Percentiles rank a stretch among this genome's conserved stretches.
Evolutionary conservation across 2,329 filamentous ascomycete genomes (phyloP).

Genomic region (Xylaria sp.): DNA sequence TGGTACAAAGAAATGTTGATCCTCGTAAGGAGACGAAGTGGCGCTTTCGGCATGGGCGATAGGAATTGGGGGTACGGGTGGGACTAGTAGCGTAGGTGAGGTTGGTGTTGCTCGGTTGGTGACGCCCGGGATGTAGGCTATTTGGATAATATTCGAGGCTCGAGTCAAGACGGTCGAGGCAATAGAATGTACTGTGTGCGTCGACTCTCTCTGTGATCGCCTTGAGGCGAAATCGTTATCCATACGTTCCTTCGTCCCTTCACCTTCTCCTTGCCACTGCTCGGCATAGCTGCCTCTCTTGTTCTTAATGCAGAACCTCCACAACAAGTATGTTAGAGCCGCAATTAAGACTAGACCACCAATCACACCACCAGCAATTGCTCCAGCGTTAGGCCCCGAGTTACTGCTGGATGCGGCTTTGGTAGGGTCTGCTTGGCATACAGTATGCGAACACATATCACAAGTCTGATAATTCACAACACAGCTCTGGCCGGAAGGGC

Average conservation of each 20-base stretch:
- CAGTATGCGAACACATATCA: conserved; percentile 58
- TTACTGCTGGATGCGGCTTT: conserved; percentile 43
- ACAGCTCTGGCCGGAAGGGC: conserved; percentile 57
- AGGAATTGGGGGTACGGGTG: conserved; percentile 94
- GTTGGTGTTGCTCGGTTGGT: conserved; percentile 89
- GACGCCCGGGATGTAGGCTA: conserved; percentile 97
- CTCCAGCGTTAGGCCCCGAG: conserved; percentile 74
- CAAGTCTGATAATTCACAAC: conserved; percentile 60
- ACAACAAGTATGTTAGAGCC: conserved; percentile 82
- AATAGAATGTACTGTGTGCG: conserved; percentile 88
- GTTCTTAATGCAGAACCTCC: conserved; percentile 87
- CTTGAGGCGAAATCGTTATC: conserved; percentile 54
- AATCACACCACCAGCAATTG: conserved; percentile 91
- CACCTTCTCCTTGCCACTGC: conserved; percentile 62
- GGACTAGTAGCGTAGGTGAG: conserved; percentile 83
- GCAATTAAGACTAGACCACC: conserved; percentile 82
- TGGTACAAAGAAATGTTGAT: conserved; percentile 94
- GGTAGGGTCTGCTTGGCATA: conserved; percentile 55
- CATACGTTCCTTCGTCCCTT: conserved; percentile 60
- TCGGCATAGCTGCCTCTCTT: conserved; percentile 73
- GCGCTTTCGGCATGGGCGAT: conserved; percentile 69
- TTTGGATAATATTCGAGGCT: conserved; percentile 98
- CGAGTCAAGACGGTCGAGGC: conserved; percentile 95
- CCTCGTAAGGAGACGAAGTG: conserved; percentile 69
- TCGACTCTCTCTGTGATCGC: conserved; percentile 76